Evolutionary conservation across 306 rosid genomes (phyloP).

Genomic region (Delonix regia): DNA sequence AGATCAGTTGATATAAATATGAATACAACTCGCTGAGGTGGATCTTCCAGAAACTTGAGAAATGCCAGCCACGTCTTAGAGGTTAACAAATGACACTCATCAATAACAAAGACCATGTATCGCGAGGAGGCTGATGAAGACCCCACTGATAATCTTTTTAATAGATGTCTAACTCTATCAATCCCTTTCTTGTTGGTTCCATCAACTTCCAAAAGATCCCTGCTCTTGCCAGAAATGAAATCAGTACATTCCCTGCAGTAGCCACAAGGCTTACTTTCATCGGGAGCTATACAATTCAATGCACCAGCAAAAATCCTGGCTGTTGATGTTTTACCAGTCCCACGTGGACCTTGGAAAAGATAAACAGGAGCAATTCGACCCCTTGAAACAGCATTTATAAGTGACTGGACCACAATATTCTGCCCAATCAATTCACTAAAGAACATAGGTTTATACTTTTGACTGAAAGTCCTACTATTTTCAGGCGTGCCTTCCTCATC

Average conservation of each 20-base stretch:
- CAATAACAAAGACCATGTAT: slow-evolving; percentile 80
- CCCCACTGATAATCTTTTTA: slow-evolving; percentile 56
- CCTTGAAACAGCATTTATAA: slow-evolving; percentile 74
- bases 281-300: slow-evolving; percentile 79
- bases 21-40: slow-evolving; percentile 85
- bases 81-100: slow-evolving; percentile 91
- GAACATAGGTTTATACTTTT: slow-evolving; percentile 85
- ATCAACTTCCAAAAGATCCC: slow-evolving; percentile 81
- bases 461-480: slow-evolving; percentile 68
- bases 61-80: slow-evolving; percentile 94
- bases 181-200: slow-evolving; percentile 87
- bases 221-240: slow-evolving; percentile 74
- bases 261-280: slow-evolving; percentile 89
- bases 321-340: slow-evolving; percentile 93
- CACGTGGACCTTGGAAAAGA: slow-evolving; percentile 98
- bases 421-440: slow-evolving; percentile 90
- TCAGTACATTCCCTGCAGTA: slow-evolving; percentile 85
- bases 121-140: slow-evolving; percentile 59
- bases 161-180: slow-evolving; percentile 71
- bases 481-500: slow-evolving; percentile 83
- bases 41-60: slow-evolving; percentile 92
- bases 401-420: slow-evolving; percentile 94
- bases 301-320: slow-evolving; percentile 93
- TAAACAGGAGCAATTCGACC: slow-evolving; percentile 94
- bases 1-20: slow-evolving; percentile 86